Base-by-base conservation (phyloP, 164 flowering plant genomes). In the Vitis amurensis region DNA sequence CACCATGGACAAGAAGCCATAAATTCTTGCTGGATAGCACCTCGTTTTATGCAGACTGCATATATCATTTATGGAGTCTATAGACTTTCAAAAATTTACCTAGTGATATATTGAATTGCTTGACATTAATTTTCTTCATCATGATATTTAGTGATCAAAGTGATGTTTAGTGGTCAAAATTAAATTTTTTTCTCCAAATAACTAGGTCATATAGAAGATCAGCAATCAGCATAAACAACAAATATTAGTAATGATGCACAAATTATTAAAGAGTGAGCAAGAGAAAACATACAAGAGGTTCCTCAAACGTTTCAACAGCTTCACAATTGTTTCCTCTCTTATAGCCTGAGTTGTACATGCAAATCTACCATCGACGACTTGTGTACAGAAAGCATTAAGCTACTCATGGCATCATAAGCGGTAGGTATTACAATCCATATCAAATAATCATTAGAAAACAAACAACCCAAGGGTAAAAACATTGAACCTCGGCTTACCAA, bases 301-400 rank as follows among this genome's bases (percentile, higher is more conserved):
- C 80, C 91, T 87, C 74, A 91, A 72, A 68, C 98, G 93, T 80
- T 86, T 93, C 74, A 85, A 74, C 64, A 93, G 79, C 81, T 93
- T 93, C n/a, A 67, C 59, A 61, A 72, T 74, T 71, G 80, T 85
- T 67, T 89, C 94, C 68, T 84, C 86, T 70, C 80, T 83, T 64
- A 86, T 76, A 68, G 87, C 76, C 83, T 87, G 98, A 78, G 87
- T 87, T 62, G 75, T 71, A 66, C 76, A 73, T 63, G 81, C 80
- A 75, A 76, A 78, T 70, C 68, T 73, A 50, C 85, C 90, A 68
- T 19, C 23, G 23, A 77, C 55, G 79, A 90, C 84, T 91, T 93
- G 98, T 61, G 93, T 78, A 64, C 82, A 83, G 74, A 93, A 93
- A 59, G 93, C 89, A 84, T 91, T 93, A 60, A 93, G 89, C 98